Percentiles rank a stretch among this genome's conserved stretches.
Evolutionary conservation across 352 stramenopile species (phyloP).

Genomic region (Phytophthora multivora): DNA sequence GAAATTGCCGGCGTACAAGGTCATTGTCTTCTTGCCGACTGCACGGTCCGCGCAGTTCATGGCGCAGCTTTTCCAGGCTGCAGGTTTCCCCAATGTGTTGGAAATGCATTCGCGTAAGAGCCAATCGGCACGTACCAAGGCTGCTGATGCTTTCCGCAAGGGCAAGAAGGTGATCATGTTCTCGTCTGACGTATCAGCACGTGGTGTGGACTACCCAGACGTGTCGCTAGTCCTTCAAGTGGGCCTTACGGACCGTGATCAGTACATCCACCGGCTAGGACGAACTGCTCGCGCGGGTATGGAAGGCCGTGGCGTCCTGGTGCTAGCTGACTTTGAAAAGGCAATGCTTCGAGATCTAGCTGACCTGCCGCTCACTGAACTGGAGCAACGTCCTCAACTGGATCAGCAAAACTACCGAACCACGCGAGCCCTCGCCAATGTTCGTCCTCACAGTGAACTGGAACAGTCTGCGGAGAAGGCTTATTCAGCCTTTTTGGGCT

Average conservation of each 20-base stretch:
- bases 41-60: constrained; percentile 90
- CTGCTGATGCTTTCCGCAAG: constrained; percentile 89
- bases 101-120: constrained; percentile 97
- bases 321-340: constrained; percentile 89
- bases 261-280: constrained; percentile 96
- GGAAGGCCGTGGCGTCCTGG: constrained; percentile 77
- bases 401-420: constrained; percentile 35
- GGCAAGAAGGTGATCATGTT: constrained; percentile 91
- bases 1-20: constrained; percentile 86
- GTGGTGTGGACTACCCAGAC: constrained; percentile 96
- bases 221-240: constrained; percentile 91
- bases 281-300: constrained; percentile 92
- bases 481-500: constrained; percentile 95
- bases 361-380: constrained; percentile 64
- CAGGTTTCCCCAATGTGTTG: constrained; percentile 78
- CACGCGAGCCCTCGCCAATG: constrained; percentile 34
- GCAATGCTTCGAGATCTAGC: constrained; percentile 71
- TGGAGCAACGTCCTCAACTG: constrained; percentile 28
- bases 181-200: constrained; percentile 94
- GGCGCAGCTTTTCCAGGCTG: constrained; percentile 86
- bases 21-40: constrained; percentile 95
- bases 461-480: constrained; percentile 80
- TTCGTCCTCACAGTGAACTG: constrained; percentile 52
- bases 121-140: constrained; percentile 89
- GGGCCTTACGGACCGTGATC: constrained; percentile 85